These are phyloP conservation scores for Blastobotrys indianensis DNA, from an alignment of 1,139 yeast genomes.

Conservation along the genomic window DNA sequence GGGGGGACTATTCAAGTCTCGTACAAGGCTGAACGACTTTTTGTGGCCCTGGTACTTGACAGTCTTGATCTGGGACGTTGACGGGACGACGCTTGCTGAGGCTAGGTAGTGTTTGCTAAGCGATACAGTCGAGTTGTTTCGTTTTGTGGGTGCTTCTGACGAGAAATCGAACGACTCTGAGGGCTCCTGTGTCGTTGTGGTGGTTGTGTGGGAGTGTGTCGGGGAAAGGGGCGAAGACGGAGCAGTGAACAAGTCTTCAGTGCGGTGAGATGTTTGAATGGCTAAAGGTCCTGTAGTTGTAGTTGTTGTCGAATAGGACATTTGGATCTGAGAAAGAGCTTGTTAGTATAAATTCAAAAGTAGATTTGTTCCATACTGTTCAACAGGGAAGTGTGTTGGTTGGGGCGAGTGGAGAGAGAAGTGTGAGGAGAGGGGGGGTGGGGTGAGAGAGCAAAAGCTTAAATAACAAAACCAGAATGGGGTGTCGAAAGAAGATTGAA, in stretches of 20 bases:
- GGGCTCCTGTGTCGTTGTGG: not conserved
- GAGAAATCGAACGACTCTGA: slow-evolving; percentile 12
- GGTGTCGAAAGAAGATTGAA: too few species aligned
- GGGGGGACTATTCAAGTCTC: slow-evolving; percentile 1
- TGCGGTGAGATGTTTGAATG: too few species aligned
- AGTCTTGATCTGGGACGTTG: slow-evolving; percentile 5
- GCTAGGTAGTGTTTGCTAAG: slow-evolving; percentile 12
- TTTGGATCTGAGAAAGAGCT: too few species aligned
- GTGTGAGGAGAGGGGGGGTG: too few species aligned
- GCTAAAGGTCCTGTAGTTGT: too few species aligned
- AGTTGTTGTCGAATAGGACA: too few species aligned
- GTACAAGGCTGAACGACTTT: slow-evolving; percentile 7
- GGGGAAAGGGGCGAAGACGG: slow-evolving; percentile 1
- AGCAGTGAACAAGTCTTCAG: too few species aligned
- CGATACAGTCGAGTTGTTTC: slow-evolving; percentile 8
- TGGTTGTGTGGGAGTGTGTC: slow-evolving; percentile 4
- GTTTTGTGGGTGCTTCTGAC: slow-evolving; percentile 9
- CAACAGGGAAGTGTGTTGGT: not conserved
- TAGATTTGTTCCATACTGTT: not conserved
- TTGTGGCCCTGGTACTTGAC: slow-evolving; percentile 12
- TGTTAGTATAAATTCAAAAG: not conserved
- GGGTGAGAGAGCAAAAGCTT: not conserved
- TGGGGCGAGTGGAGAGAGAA: too few species aligned
- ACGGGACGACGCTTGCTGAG: slow-evolving; percentile 1
- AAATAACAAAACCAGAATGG: not conserved